Evolutionary conservation across 805 yeast species (phyloP), one percentile per base, ranked within the genome.

Genomic region (Sungouiozyma ichnusensis): DNA sequence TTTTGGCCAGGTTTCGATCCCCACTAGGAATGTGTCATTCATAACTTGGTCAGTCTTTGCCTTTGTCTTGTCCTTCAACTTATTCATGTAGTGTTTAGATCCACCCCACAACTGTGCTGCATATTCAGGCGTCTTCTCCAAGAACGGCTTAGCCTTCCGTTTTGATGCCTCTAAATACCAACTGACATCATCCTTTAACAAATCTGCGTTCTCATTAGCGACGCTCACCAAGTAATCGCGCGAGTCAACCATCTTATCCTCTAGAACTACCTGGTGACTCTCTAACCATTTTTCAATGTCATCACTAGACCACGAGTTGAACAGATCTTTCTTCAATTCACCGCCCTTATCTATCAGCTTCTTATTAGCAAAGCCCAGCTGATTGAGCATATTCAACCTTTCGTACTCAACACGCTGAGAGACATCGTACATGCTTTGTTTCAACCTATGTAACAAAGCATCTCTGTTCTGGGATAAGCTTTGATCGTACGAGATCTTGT

Each of bases 271-370:
- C 20, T 71, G 72, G 51, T 73, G 76, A 34, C 63, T 54, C 42
- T 65, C 57, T 29, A 80, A 58, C 76, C 83, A 79, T 45, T 70
- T 71, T 50, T 67, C 63, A 44, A 79, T 58, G 50, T 79, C 82
- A 3, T 69, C 63, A 19, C 71, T 65, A 3, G 75, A 58, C 81
- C 81, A 76, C 15, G 66, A 58, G 44, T 73, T 65, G 54, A 76
- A 70, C 16, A 71, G 60, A 33, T 66, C 66, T 32, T 67, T 69
- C 48, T 66, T 69, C 44, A 71, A 50, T 20, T 60, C 44, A 15
- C 70, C 71, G 13, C 63, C 54, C 39, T 62, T 63, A 43, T 70
- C 71, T 40, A 64, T 64, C 3, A 68, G 47, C 5, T 62, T 50
- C 40, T 60, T 58, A 36, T 60, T 53, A 9, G 66, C 55, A 36